Base-by-base conservation (phyloP, 2,329 filamentous ascomycete species). In the Colletotrichum tropicale region DNA sequence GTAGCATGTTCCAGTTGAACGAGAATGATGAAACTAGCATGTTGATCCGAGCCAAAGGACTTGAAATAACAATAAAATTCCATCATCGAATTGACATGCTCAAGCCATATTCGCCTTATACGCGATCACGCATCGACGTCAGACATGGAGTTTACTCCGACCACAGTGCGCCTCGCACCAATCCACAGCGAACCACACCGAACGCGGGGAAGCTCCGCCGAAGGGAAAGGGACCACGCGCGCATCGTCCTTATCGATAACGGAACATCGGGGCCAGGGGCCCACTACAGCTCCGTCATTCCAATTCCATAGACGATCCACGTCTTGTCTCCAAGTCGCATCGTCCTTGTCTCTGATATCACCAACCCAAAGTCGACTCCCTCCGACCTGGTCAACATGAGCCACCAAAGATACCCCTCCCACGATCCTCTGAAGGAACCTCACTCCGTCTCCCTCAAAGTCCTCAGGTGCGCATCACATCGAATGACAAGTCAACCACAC, bases 361-460 rank as follows among this genome's bases (percentile, higher is more conserved):
- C 38, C 16, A 43, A 70, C 56, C 60, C 56, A 24, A 62, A 38
- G 34, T 36, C 21, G 12, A 15, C 26, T 12, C 32, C 55, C 21
- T 36, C 60, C 30, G 30, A 3, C 12, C 28, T 10, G 13, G 18
- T 26, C 78, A 78, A 78, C 56, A 92, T 92, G 90, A 91, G 88
- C 82, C 90, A 92, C 79, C 90, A 91, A 82, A 84, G 89, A 78
- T 91, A 90, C 79, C 86, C 89, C 9, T 90, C 90, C 16, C 87
- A 90, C 73, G 90, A 92, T 75, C 86, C 88, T 4, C 84, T 89
- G 76, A 95, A 95, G 84, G 94, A 96, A 85, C 94, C 94, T 48
- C 94, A 96, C 84, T 92, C 93, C 24, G 91, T 96, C 61, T 96
- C 94, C 67, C 87, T 96, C 69, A 96, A 96, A 87, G 94, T 94